Evolutionary conservation across 805 yeast genomes (phyloP), one percentile per base, ranked within the genome.

Genomic region (Yarrowia sp.): DNA sequence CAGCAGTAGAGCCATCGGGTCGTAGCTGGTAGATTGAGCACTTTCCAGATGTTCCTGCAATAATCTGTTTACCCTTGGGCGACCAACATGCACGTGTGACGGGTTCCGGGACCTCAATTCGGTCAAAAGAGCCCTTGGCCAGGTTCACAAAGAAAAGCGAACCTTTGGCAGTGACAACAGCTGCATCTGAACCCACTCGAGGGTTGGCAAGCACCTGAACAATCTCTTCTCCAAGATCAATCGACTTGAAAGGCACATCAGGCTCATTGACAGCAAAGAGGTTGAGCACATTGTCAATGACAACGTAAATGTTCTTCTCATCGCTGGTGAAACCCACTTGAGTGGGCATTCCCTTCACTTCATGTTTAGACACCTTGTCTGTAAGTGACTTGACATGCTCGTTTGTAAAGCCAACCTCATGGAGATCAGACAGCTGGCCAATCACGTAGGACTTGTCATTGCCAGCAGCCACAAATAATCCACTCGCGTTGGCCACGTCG

Each of bases 31-130:
- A 14, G 32, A 73, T 60, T 6, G 65, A 18, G 13, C 75, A 74
- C 18, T 68, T 66, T 1, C 32, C 31, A 35, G 35, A 17, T 5
- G 48, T 36, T 14, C 73, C 74, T 6, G 66, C 66, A 4, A 69
- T 65, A 39, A 73, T n/a, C 39, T 67, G 67, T 39, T 68, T 65
- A 22, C 76, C 76, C 35, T 68, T 63, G 3, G 66, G 67, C 4
- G 75, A 68, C 75, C 75, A 74, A n/a, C 65, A 43, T 9, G 67
- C 41, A 4, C 68, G 65, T 5, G 65, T 53, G 31, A 65, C 66
- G 17, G 66, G 42, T 4, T 32, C 60, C 7, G 66, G 50, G 15
- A 64, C 43, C 14, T 35, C 51, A 41, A 35, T 39, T 43, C 47
- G 31, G 7, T n/a, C n/a, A 5, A 18, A 31, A 7, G 64, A 13